These are phyloP conservation scores for Elongisporangium anandrum DNA, from an alignment of 352 stramenopile species.

Conservation along the genomic window DNA sequence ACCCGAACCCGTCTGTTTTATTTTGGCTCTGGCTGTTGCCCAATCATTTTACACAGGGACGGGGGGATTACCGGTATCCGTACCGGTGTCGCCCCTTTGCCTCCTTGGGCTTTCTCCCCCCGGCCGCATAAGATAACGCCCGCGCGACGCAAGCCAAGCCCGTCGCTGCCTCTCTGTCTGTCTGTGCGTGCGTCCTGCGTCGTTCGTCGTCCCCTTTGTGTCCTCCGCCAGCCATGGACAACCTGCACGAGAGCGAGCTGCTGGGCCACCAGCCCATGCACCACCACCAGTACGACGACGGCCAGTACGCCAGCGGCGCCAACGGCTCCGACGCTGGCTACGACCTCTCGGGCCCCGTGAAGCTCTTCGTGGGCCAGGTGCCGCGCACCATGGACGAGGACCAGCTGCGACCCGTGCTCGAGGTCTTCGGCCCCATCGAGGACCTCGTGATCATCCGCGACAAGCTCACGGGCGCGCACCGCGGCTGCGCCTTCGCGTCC, in stretches of 20 bases:
- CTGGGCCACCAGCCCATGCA: conserved; percentile 1
- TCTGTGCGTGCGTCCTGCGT: background rate
- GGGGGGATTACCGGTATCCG: too few species aligned
- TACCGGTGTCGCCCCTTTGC: too few species aligned
- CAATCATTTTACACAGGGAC: too few species aligned
- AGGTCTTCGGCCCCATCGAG: conserved; percentile 79
- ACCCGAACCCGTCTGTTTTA: too few species aligned
- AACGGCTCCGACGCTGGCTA: too few species aligned
- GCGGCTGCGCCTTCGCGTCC: conserved; percentile 87
- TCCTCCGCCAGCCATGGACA: background rate
- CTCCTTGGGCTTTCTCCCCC: too few species aligned
- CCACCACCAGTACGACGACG: background rate
- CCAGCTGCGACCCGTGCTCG: conserved; percentile 78
- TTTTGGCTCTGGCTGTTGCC: too few species aligned
- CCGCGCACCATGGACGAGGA: conserved; percentile 88
- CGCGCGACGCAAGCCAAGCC: too few species aligned
- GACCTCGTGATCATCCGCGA: conserved; percentile 91
- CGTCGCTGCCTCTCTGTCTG: conserved; percentile 2
- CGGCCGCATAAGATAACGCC: too few species aligned
- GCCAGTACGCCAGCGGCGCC: conserved; percentile 8
- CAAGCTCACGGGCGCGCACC: conserved; percentile 83
- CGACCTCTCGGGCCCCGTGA: too few species aligned
- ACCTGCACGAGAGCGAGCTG: background rate
- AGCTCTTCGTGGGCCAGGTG: conserved; percentile 85
- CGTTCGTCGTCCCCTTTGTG: background rate